These are phyloP conservation scores for Ophiostoma quercus DNA, from an alignment of 2,329 filamentous ascomycete species.

Conservation along the genomic window DNA sequence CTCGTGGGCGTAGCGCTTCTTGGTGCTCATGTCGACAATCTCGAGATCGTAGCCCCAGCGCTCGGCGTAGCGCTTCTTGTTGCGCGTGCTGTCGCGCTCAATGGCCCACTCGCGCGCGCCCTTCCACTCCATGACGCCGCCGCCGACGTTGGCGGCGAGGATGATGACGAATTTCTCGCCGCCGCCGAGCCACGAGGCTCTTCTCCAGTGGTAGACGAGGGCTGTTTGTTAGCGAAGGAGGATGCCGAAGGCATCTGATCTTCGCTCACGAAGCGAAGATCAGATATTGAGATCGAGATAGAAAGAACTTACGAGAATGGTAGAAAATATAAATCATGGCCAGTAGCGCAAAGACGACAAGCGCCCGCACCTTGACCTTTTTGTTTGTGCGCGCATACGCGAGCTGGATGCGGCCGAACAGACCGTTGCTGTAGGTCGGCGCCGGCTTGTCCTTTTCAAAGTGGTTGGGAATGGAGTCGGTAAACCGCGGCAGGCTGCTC, in stretches of 20 bases:
- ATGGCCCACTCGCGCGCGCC: constrained; percentile 96
- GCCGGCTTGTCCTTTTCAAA: constrained; percentile 70
- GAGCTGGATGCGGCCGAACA: constrained; percentile 43
- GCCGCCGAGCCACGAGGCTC: constrained; percentile 67
- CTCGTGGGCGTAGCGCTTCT: constrained; percentile 97
- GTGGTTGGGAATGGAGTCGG: background rate
- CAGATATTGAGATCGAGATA: constrained; percentile 7
- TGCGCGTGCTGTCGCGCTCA: constrained; percentile 89
- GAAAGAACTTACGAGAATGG: constrained; percentile 61
- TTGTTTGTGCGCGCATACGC: constrained; percentile 52
- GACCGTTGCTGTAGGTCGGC: constrained; percentile 28
- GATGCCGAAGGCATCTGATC: too few relatives aligned
- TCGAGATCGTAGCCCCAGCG: constrained; percentile 94
- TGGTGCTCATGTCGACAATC: constrained; percentile 96
- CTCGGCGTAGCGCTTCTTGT: constrained; percentile 83
- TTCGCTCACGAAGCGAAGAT: background rate
- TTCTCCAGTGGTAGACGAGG: constrained; percentile 60
- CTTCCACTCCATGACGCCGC: constrained; percentile 99
- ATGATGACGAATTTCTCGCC: constrained; percentile 92
- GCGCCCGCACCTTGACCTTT: constrained; percentile 58
- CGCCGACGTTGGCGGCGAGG: constrained; percentile 86
- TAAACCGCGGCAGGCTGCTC: constrained; percentile 69
- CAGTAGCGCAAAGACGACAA: constrained; percentile 56
- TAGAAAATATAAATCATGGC: constrained; percentile 62
- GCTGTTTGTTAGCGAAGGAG: too few relatives aligned